Evolutionary conservation across 257 asterid species (phyloP), one percentile per base, ranked within the genome.

Genomic region (Vinca minor): DNA sequence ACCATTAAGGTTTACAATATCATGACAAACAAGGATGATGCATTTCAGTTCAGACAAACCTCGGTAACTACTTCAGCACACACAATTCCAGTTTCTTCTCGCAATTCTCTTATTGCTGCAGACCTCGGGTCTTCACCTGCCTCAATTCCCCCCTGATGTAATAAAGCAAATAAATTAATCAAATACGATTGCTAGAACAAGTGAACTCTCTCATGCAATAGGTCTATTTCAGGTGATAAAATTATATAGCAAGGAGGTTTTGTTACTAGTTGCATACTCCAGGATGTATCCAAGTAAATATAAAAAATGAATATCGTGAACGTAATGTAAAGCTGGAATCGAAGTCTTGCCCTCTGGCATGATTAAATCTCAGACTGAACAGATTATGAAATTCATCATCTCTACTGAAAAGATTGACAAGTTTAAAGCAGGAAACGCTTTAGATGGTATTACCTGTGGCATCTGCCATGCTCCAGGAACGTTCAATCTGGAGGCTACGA

Each of bases 381-480:
- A 23, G 21, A 38, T 49, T 25, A 68, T 38, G 34, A 47, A 29
- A 34, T 48, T 1, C 26, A 45, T 44, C 59, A 32, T 2, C 14
- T 59, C 49, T 23, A 59, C 20, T 49, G n/a, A n/a, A n/a, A n/a
- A n/a, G n/a, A n/a, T n/a, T n/a, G n/a, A n/a, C n/a, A n/a, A n/a
- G n/a, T n/a, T 41, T 17, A 59, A 35, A 53, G 41, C 14, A n/a
- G 26, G 36, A 63, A 68, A 23, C 26, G 49, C 42, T 47, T 3
- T 34, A 58, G 66, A 67, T 56, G 63, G 49, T 34, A 59, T 75
- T 78, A 89, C 98, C 98, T 92, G 98, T 66, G 98, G 96, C 98
- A 92, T 92, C 81, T 92, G 98, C 98, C 98, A 92, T 54, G 98
- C 98, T 79, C 98, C 98, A 31, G 98, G 98, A 71, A 92, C 96